Percentiles rank a stretch among this genome's conserved stretches.
These are phyloP conservation scores for Trichoderma gracile DNA, from an alignment of 2,329 filamentous ascomycete genomes.

Conservation along the genomic window DNA sequence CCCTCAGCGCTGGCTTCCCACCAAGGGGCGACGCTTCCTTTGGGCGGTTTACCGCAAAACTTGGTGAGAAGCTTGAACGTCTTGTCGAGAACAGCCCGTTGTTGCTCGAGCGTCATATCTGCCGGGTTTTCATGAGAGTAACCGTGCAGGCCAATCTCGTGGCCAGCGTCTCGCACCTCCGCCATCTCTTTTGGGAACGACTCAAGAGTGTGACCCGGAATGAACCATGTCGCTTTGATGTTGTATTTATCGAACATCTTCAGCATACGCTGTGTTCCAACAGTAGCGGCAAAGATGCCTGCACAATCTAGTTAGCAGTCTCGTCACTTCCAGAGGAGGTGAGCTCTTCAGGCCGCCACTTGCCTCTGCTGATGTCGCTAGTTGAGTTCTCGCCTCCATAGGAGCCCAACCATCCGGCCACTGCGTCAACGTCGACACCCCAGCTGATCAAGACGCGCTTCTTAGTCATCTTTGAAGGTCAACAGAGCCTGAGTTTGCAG, in stretches of 20 bases:
- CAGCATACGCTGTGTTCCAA: conserved; percentile 6
- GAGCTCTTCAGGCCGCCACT: not conserved
- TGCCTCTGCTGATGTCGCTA: conserved; percentile 5
- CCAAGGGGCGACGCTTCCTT: conserved; percentile 7
- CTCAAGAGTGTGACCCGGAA: conserved; percentile 6
- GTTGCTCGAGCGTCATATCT: conserved; percentile 6
- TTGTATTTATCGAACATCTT: conserved; percentile 5
- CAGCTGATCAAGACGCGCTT: not conserved
- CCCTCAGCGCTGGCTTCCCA: conserved; percentile 9
- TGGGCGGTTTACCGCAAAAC: conserved; percentile 5
- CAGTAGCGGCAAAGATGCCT: conserved; percentile 1
- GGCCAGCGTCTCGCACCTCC: conserved; percentile 1
- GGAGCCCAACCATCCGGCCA: not conserved
- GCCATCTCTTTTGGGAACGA: conserved; percentile 6
- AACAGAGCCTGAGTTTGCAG: no score
- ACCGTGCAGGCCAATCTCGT: conserved; percentile 10
- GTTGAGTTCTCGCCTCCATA: not conserved
- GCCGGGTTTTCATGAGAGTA: conserved; percentile 10
- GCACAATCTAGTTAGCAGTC: not conserved
- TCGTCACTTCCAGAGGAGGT: not conserved
- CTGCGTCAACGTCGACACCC: not conserved
- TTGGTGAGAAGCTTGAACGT: not conserved
- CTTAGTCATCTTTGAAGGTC: not conserved
- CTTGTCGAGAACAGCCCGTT: conserved; percentile 2
- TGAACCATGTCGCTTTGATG: conserved; percentile 13